A percentile compares a stretch with the other conserved stretches of the same genome.
Evolutionary conservation across 2,329 filamentous ascomycete species (phyloP).

Genomic region (Aureobasidium lini): DNA sequence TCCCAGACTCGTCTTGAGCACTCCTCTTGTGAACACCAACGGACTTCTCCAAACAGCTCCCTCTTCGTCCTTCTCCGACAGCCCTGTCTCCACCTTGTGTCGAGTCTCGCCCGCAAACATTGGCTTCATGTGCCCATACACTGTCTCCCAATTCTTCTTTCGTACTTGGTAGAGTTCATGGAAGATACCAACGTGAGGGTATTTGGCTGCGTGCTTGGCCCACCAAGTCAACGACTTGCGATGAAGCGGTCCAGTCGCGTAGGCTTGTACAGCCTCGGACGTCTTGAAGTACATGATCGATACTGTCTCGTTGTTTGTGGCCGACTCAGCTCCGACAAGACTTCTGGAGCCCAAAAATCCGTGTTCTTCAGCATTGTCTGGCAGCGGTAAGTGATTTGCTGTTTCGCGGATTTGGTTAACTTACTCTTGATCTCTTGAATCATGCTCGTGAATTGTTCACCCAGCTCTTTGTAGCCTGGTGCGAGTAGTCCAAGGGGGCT

Average conservation of each 20-base stretch:
- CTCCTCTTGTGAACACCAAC: slow-evolving; percentile 28
- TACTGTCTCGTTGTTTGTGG: slow-evolving; percentile 35
- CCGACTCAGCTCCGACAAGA: slow-evolving; percentile 34
- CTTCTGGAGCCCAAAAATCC: slow-evolving; percentile 41
- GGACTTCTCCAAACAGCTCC: slow-evolving; percentile 23
- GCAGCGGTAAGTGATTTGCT: background rate
- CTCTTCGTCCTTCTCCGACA: slow-evolving; percentile 18
- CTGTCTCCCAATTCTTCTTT: slow-evolving; percentile 42
- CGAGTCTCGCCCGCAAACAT: slow-evolving; percentile 27
- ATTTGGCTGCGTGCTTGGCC: slow-evolving; percentile 23
- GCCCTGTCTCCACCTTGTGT: slow-evolving; percentile 19
- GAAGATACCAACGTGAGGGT: slow-evolving; percentile 42
- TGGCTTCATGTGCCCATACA: slow-evolving; percentile 39
- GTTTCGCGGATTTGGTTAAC: background rate
- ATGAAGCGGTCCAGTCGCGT: slow-evolving; percentile 45
- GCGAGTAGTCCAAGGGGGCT: slow-evolving; percentile 42
- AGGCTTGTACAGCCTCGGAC: slow-evolving; percentile 43
- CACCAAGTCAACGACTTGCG: slow-evolving; percentile 46
- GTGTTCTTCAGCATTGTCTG: slow-evolving; percentile 33
- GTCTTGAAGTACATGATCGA: slow-evolving; percentile 46
- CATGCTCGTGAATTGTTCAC: slow-evolving; percentile 35
- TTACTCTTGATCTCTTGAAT: slow-evolving; percentile 23
- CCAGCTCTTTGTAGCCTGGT: slow-evolving; percentile 38
- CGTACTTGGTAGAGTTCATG: slow-evolving; percentile 48
- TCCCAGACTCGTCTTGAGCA: slow-evolving; percentile 28